Conservation (phyloP, 345 rosid species). For the Acer yangbiense region DNA sequence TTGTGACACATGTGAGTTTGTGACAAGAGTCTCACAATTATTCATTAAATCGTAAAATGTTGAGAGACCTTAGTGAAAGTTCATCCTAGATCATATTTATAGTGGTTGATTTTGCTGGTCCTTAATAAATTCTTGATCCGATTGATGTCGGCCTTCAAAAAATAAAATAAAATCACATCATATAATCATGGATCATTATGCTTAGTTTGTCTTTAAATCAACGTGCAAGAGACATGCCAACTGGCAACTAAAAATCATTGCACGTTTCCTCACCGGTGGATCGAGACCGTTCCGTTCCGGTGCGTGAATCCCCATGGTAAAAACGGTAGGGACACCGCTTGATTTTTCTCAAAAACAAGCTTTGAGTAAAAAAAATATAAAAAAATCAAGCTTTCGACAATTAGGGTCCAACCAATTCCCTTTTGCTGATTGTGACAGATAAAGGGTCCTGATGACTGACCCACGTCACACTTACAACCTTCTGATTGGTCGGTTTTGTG, state of each 20-base stretch:
- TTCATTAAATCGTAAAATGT: too few relatives aligned
- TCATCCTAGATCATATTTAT: too few relatives aligned
- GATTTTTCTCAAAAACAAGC: neutral
- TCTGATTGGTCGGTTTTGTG: neutral
- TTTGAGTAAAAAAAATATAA: neutral
- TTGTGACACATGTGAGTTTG: too few relatives aligned
- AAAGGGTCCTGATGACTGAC: too few relatives aligned
- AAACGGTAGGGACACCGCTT: neutral
- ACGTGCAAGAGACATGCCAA: neutral
- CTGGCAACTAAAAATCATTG: neutral
- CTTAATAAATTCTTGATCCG: too few relatives aligned
- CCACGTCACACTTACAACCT: neutral
- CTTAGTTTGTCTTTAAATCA: neutral
- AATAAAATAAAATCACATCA: neutral
- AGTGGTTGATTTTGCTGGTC: too few relatives aligned
- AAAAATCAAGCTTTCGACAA: neutral
- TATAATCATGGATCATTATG: neutral
- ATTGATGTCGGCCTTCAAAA: too few relatives aligned
- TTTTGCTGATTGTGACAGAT: neutral
- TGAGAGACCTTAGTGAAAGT: too few relatives aligned
- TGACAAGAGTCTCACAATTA: too few relatives aligned
- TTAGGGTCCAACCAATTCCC: neutral
- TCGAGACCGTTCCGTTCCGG: neutral
- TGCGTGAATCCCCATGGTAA: slow-evolving; percentile 1
- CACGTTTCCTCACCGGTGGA: neutral